Conservation (phyloP, 768 basidiomycete species). For the Podaxis carcinomalis region DNA sequence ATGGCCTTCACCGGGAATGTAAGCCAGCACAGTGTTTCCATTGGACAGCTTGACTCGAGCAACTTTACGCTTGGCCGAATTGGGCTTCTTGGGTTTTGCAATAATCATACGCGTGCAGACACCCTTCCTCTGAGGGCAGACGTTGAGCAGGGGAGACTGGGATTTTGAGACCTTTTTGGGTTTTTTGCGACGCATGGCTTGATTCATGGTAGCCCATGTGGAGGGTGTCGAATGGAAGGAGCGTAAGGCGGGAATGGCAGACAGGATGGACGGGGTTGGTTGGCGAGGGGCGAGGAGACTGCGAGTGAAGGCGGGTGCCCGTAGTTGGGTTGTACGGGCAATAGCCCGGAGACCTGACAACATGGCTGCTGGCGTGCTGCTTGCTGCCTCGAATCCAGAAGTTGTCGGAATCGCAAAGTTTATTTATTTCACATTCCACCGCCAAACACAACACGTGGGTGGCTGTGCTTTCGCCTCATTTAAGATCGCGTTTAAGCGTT, state of each 20-base stretch:
- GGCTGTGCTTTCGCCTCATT: conserved; percentile 18
- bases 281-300: conserved; percentile 8
- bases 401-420: neutral
- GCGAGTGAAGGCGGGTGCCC: conserved; percentile 23
- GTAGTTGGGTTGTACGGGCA: conserved; percentile 23
- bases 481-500: conserved; percentile 9
- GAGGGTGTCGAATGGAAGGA: conserved; percentile 59
- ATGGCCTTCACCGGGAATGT: conserved; percentile 96
- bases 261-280: neutral
- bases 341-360: conserved; percentile 33
- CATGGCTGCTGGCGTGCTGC: conserved; percentile 22
- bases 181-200: conserved; percentile 78
- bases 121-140: conserved; percentile 84
- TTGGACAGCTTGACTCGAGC: conserved; percentile 89
- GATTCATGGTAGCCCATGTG: conserved; percentile 74
- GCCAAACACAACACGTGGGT: conserved; percentile 36
- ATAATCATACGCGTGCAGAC: conserved; percentile 82
- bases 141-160: conserved; percentile 78
- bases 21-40: conserved; percentile 87
- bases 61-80: conserved; percentile 97
- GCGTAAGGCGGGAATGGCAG: conserved; percentile 11
- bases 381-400: conserved; percentile 2
- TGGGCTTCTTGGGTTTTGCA: conserved; percentile 93
- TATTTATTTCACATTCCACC: conserved; percentile 20
- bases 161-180: conserved; percentile 43